Evolutionary conservation across 208 protist genomes (phyloP).

Genomic region (Acanthamoeba sp.): DNA sequence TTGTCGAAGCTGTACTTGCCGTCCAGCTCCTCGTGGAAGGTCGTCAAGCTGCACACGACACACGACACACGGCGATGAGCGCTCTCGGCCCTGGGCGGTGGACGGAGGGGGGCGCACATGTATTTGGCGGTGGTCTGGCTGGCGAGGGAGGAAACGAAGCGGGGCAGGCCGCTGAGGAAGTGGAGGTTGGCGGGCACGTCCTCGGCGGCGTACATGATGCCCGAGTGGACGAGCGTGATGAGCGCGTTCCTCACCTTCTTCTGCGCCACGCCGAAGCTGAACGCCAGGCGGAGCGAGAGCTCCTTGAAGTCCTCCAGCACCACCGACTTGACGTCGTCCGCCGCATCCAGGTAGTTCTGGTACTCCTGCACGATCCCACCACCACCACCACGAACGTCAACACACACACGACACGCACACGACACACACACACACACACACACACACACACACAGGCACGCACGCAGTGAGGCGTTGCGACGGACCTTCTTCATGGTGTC

Average conservation of each 20-base stretch:
- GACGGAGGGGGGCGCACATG: conserved; percentile 4
- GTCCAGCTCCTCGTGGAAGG: conserved; percentile 44
- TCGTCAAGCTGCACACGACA: conserved; percentile 39
- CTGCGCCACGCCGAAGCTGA: conserved; percentile 33
- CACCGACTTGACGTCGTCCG: conserved; percentile 6
- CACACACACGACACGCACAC: too few relatives aligned
- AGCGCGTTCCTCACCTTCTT: not conserved
- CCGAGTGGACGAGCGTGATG: conserved; percentile 56
- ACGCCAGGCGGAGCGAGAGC: conserved; percentile 36
- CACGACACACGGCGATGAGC: not conserved
- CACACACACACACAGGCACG: too few relatives aligned
- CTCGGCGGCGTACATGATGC: conserved; percentile 70
- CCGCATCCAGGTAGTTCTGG: conserved; percentile 21
- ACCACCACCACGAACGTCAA: not conserved
- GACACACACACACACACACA: too few relatives aligned
- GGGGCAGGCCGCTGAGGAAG: conserved; percentile 46
- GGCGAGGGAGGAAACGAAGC: conserved; percentile 49
- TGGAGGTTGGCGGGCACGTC: conserved; percentile 9
- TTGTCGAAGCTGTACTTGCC: conserved; percentile 25
- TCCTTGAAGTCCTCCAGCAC: conserved; percentile 67
- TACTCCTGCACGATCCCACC: not conserved
- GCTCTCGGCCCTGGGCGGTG: not conserved
- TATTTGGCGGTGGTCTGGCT: conserved; percentile 65
- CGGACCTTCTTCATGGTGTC: conserved; percentile 58
- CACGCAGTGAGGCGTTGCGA: too few relatives aligned